These are phyloP conservation scores for Pseudogymnoascus sp. DNA, from an alignment of 2,329 filamentous ascomycete genomes.

Conservation along the genomic window DNA sequence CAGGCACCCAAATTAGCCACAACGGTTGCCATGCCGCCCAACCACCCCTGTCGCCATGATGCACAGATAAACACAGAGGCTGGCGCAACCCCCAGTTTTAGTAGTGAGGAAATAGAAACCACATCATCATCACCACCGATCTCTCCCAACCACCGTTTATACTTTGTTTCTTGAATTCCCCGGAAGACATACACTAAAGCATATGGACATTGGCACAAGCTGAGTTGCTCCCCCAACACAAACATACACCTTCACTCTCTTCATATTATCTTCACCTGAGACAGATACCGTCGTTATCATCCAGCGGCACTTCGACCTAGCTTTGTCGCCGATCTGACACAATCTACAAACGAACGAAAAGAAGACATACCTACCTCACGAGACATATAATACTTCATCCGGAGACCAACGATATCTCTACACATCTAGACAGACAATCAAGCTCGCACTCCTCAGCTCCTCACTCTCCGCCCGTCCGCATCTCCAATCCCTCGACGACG, in stretches of 20 bases:
- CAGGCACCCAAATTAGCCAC: neutral
- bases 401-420: neutral
- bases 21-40: conserved; percentile 6
- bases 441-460: neutral
- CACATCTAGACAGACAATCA: neutral
- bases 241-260: neutral
- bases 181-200: conserved; percentile 6
- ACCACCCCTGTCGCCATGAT: conserved; percentile 7
- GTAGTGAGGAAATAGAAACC: conserved; percentile 6
- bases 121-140: neutral
- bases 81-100: conserved; percentile 5
- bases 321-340: neutral
- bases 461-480: neutral
- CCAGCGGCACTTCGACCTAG: neutral
- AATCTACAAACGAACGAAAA: neutral
- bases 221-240: conserved; percentile 7
- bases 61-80: conserved; percentile 8
- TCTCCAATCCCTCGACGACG: conserved; percentile 1
- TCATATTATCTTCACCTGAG: neutral
- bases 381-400: conserved; percentile 4
- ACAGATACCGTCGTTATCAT: conserved; percentile 5
- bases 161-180: conserved; percentile 4
- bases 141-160: conserved; percentile 6
- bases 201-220: conserved; percentile 4
- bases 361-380: neutral